These are phyloP conservation scores for sorghum (Sorghum bicolor) DNA, from an alignment of 176 grass and related monocot genomes.

Conservation along the genomic window DNA sequence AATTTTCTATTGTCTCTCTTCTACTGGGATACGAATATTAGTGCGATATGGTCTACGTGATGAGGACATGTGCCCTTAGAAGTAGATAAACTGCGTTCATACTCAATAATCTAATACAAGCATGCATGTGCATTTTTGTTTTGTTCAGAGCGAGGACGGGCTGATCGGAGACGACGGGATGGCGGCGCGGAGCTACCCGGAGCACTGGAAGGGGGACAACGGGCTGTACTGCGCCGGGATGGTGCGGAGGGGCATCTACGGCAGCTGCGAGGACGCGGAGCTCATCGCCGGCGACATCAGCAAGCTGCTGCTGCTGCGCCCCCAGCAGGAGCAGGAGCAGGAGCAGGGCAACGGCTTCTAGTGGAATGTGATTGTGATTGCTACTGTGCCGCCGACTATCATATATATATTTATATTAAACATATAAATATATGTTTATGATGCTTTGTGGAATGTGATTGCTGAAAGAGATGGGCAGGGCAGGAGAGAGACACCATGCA, in stretches of 20 bases:
- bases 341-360: not conserved
- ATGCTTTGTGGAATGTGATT: not conserved
- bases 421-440: too few species aligned
- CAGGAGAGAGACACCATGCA: not conserved
- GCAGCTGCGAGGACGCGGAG: conserved; percentile 46
- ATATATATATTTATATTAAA: too few species aligned
- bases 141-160: conserved; percentile 28
- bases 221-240: conserved; percentile 51
- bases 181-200: conserved; percentile 35
- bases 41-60: too few species aligned
- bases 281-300: conserved; percentile 49
- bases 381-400: too few species aligned
- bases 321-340: not conserved
- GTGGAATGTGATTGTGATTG: too few species aligned
- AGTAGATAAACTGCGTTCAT: too few species aligned
- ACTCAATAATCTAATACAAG: not conserved
- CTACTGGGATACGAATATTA: too few species aligned
- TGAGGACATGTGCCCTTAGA: too few species aligned
- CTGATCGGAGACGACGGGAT: conserved; percentile 55
- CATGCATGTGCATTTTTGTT: not conserved
- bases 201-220: conserved; percentile 56
- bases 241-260: conserved; percentile 54
- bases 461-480: not conserved
- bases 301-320: not conserved
- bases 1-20: too few species aligned